These are phyloP conservation scores for Litchi chinensis DNA, from an alignment of 345 rosid species.

Conservation along the genomic window DNA sequence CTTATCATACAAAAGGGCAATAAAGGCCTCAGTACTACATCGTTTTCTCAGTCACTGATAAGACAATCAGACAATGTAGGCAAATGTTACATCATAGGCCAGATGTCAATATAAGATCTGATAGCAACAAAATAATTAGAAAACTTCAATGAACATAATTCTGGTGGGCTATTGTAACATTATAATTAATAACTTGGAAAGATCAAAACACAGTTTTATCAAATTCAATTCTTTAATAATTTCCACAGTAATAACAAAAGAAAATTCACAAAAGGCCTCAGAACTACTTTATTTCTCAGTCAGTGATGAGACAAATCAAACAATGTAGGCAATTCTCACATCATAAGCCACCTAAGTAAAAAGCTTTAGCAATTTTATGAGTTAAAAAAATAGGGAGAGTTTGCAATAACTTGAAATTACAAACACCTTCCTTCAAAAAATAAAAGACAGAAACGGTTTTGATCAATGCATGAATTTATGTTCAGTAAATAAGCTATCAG, in stretches of 20 bases:
- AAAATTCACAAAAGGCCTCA: not conserved
- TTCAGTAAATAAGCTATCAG: not conserved
- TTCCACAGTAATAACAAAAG: no score
- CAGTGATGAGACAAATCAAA: not conserved
- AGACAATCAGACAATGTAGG: conserved; percentile 22
- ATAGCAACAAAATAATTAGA: not conserved
- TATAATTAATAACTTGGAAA: no score
- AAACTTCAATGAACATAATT: no score
- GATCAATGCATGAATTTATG: not conserved
- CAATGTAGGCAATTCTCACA: not conserved
- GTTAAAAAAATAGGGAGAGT: no score
- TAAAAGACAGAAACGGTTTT: no score
- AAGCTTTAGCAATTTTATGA: no score
- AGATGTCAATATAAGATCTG: not conserved
- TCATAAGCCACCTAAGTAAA: not conserved
- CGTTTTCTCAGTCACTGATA: not conserved
- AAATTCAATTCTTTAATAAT: no score
- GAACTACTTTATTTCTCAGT: not conserved
- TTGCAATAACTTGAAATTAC: no score
- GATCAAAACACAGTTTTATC: no score
- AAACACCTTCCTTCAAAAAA: no score
- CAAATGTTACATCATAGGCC: conserved; percentile 13
- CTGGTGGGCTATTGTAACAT: no score
- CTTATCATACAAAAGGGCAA: not conserved
- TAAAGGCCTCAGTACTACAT: conserved; percentile 9